phyloP scores from a whole-genome alignment of 306 rosid genomes.

The Myrica gale region DNA sequence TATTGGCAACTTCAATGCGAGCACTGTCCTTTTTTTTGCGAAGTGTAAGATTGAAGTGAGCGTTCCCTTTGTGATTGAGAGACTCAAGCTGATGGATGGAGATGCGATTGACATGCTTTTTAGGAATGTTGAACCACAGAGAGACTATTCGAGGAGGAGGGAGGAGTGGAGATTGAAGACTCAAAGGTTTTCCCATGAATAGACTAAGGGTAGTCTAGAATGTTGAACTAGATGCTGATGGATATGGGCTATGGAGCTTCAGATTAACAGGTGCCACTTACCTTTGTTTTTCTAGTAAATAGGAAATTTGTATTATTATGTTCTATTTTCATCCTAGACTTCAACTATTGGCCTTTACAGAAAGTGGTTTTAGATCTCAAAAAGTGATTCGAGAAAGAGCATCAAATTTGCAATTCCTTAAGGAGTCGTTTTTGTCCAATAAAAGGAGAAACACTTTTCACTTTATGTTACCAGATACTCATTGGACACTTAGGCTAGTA shows the following conservation, averaged over 20 bases:
- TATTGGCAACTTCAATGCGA: not conserved
- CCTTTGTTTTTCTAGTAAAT: not conserved
- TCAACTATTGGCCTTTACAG: not conserved
- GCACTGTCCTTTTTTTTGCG: not conserved
- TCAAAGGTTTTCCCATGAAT: not conserved
- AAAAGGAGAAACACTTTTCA: not conserved
- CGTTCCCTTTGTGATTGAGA: not conserved
- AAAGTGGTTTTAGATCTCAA: not conserved
- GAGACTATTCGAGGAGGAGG: not conserved
- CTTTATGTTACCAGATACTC: not conserved
- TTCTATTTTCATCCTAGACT: not conserved
- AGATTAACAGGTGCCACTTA: not conserved
- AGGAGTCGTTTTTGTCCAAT: not conserved
- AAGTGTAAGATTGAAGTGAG: not conserved
- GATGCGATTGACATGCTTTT: not conserved
- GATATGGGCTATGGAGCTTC: not conserved
- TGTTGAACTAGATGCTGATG: not conserved
- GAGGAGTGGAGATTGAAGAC: not conserved
- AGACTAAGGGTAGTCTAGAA: not conserved
- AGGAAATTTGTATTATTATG: not conserved
- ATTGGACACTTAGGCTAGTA: not conserved
- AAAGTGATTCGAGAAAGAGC: not conserved
- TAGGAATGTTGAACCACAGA: not conserved
- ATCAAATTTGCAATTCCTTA: not conserved
- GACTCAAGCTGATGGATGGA: not conserved